Percentiles rank a stretch among this genome's conserved stretches.
Conservation (phyloP, 805 yeast species). For the Candida corydali region DNA sequence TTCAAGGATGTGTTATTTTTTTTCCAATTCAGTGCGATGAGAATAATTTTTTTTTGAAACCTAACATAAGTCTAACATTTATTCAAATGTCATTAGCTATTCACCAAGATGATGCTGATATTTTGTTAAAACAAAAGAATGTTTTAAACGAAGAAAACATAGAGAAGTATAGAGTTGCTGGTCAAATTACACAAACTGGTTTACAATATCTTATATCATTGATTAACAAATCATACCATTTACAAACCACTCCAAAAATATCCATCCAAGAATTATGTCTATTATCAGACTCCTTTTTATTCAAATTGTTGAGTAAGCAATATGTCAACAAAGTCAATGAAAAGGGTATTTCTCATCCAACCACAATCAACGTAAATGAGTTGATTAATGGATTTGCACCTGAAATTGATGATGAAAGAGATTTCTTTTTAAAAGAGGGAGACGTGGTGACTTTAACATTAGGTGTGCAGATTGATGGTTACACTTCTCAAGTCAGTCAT, state of each 20-base stretch:
- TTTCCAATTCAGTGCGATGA: slow-evolving; percentile 5
- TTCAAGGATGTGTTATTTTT: not conserved
- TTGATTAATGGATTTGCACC: slow-evolving; percentile 80
- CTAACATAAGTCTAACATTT: no score
- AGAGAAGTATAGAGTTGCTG: slow-evolving; percentile 85
- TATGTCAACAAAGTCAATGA: slow-evolving; percentile 67
- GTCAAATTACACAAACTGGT: slow-evolving; percentile 83
- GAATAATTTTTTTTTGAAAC: not conserved
- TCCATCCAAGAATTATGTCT: slow-evolving; percentile 72
- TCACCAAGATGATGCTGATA: slow-evolving; percentile 69
- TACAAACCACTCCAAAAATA: slow-evolving; percentile 35
- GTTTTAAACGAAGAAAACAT: slow-evolving; percentile 56
- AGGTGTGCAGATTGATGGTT: slow-evolving; percentile 95
- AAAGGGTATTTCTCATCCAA: slow-evolving; percentile 93
- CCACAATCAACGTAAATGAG: slow-evolving; percentile 79
- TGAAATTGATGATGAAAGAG: slow-evolving; percentile 59
- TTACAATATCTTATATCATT: slow-evolving; percentile 60
- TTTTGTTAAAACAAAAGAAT: slow-evolving; percentile 69
- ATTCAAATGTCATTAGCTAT: slow-evolving; percentile 65
- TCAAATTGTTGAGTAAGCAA: slow-evolving; percentile 52
- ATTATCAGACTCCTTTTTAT: slow-evolving; percentile 73
- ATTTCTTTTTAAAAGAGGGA: slow-evolving; percentile 55
- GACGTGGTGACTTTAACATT: slow-evolving; percentile 81
- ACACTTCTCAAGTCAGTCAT: slow-evolving; percentile 82
- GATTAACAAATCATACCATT: slow-evolving; percentile 73